These are phyloP conservation scores for Rosa lucieae DNA, from an alignment of 306 rosid species.

Conservation along the genomic window DNA sequence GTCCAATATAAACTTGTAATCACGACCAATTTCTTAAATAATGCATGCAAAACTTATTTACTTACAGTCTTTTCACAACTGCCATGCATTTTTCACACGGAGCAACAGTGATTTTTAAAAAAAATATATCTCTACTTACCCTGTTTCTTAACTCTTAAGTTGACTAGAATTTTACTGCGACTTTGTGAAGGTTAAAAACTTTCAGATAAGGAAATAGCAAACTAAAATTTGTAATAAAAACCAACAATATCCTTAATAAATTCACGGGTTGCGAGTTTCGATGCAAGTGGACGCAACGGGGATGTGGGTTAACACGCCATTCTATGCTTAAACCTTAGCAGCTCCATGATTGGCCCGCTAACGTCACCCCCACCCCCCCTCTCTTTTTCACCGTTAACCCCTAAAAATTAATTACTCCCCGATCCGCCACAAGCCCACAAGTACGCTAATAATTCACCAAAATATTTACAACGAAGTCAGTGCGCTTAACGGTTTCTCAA, in stretches of 20 bases:
- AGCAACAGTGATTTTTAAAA: no score
- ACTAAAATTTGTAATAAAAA: not conserved
- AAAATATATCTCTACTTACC: no score
- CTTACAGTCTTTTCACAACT: no score
- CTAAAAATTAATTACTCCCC: not conserved
- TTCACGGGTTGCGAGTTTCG: constrained; percentile 38
- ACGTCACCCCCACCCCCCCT: constrained; percentile 26
- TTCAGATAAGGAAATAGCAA: not conserved
- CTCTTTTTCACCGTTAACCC: not conserved
- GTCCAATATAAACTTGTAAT: no score
- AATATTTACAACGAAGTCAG: constrained; percentile 37
- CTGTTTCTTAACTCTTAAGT: no score
- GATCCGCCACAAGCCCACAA: constrained; percentile 6
- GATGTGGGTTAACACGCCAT: constrained; percentile 32
- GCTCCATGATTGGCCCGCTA: constrained; percentile 37
- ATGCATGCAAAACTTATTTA: no score
- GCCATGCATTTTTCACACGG: no score
- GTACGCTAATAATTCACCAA: not conserved
- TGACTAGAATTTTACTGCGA: not conserved
- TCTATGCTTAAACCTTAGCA: constrained; percentile 46
- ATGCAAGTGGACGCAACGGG: constrained; percentile 37
- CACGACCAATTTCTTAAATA: no score
- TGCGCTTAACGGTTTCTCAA: constrained; percentile 23
- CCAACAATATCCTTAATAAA: constrained; percentile 10
- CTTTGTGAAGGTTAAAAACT: not conserved